Evolutionary conservation across 495 filamentous ascomycete genomes (phyloP).

Genomic region (Symbiotaphrina buchneri): DNA sequence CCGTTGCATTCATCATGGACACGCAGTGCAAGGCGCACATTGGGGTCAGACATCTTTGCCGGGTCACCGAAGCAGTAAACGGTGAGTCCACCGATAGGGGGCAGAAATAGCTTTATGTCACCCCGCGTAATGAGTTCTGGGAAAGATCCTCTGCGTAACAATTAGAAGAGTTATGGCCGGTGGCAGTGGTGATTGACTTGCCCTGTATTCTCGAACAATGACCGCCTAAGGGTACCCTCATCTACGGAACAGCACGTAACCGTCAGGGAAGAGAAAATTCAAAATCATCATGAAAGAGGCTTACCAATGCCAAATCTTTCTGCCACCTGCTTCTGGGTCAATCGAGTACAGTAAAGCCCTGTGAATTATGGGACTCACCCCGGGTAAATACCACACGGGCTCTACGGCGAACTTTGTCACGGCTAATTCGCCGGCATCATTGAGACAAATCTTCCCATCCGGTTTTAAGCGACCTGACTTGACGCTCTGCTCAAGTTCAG

Average conservation of each 20-base stretch:
- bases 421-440: slow-evolving; percentile 60
- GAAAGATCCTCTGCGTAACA: slow-evolving; percentile 3
- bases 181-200: too few relatives aligned
- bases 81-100: slow-evolving; percentile 87
- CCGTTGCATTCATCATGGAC: slow-evolving; percentile 96
- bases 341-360: too few relatives aligned
- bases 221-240: slow-evolving; percentile 65
- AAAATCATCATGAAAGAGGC: slow-evolving; percentile 4
- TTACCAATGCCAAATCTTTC: slow-evolving; percentile 78
- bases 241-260: slow-evolving; percentile 33
- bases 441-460: slow-evolving; percentile 81
- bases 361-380: neutral
- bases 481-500: slow-evolving; percentile 80
- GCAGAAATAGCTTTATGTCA: slow-evolving; percentile 90
- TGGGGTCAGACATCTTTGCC: slow-evolving; percentile 75
- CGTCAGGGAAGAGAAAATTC: neutral
- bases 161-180: slow-evolving; percentile 45
- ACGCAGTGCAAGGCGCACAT: slow-evolving; percentile 63
- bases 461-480: slow-evolving; percentile 53
- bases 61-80: slow-evolving; percentile 96
- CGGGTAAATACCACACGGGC: slow-evolving; percentile 25
- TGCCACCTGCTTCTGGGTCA: too few relatives aligned
- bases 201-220: slow-evolving; percentile 88
- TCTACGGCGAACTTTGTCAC: slow-evolving; percentile 96
- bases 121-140: slow-evolving; percentile 58